phyloP scores from a whole-genome alignment of 208 protist species.

The Leishmania tropica region DNA sequence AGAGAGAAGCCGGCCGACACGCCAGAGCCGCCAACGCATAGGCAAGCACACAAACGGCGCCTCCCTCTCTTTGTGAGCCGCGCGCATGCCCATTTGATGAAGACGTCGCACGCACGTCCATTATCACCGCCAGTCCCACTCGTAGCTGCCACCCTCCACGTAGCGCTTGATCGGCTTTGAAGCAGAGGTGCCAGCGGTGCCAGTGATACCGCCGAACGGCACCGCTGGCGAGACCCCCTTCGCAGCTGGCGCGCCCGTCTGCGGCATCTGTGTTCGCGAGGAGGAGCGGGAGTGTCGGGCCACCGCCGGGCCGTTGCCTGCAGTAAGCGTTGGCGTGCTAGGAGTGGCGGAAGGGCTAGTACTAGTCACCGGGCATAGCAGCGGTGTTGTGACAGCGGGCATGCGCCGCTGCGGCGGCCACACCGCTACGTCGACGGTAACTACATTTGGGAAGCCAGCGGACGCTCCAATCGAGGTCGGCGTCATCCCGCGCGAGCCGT shows the following conservation, averaged over 20 bases:
- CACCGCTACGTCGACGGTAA: slow-evolving; percentile 16
- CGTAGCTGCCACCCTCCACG: slow-evolving; percentile 43
- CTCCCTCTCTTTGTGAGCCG: neutral
- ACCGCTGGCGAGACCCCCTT: neutral
- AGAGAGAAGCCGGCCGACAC: neutral
- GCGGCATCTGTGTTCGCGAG: slow-evolving; percentile 9
- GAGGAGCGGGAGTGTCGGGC: slow-evolving; percentile 14
- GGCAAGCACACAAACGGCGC: neutral
- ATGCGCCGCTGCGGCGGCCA: slow-evolving; percentile 11
- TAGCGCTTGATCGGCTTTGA: slow-evolving; percentile 41
- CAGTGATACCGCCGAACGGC: neutral
- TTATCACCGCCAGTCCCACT: slow-evolving; percentile 52
- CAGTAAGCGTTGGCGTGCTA: neutral
- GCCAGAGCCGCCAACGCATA: neutral
- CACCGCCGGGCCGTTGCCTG: neutral
- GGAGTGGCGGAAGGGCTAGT: neutral
- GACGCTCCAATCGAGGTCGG: neutral
- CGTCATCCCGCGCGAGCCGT: slow-evolving; percentile 3
- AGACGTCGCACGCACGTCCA: neutral
- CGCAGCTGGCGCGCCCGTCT: neutral
- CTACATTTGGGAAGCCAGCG: slow-evolving; percentile 1
- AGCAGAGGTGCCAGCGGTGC: neutral
- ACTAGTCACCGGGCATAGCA: neutral
- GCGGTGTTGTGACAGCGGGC: neutral
- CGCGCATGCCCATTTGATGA: neutral